Base-by-base conservation (phyloP, 345 rosid genomes). In the Lagerstroemia speciosa region DNA sequence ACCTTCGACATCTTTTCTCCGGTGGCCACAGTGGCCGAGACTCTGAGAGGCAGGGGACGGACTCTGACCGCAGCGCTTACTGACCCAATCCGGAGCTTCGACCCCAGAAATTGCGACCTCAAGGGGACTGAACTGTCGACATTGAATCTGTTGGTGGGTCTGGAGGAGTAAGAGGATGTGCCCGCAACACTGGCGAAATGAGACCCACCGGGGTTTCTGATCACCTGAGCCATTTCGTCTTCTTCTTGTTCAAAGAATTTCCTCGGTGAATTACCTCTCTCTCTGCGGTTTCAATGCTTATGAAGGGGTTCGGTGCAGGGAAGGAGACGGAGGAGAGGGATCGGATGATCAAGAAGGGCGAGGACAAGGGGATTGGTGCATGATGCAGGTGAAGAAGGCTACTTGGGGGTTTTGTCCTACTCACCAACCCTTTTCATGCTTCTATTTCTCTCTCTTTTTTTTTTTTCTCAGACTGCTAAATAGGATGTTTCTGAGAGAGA, bases 1-100 rank as follows among this genome's bases (percentile, higher is more conserved):
- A 84, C 86, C 60, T 71, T 73, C 19, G 88, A 85, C 34, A 86
- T 81, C 69, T 86, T 93, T 81, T 86, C 91, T 0, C 94, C 69
- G 10, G 88, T 78, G 64, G 84, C 86, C 27, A 77, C 83, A 12
- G 79, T 76, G 34, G 77, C 81, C n/a, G 72, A 40, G 31, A 82
- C 85, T 76, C 57, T 75, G 32, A 86, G 45, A 30, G 80, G 67
- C 62, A 81, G 63, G 43, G 72, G 69, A 37, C 19, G 60, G 33
- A 52, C 63, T 6, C 41, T 33, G 65, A 65, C 66, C 22, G 62
- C 50, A 19, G 71, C 76, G 57, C 74, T 85, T 67, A 74, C 72
- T 76, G 50, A 67, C 37, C 77, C 76, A 45, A 48, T 19, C 43
- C 2, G 62, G 36, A 60, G 38, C 31, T 78, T 73, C 68, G 64